phyloP scores from a whole-genome alignment of 148 eudicot genomes.

The Fagopyrum homotropicum region DNA sequence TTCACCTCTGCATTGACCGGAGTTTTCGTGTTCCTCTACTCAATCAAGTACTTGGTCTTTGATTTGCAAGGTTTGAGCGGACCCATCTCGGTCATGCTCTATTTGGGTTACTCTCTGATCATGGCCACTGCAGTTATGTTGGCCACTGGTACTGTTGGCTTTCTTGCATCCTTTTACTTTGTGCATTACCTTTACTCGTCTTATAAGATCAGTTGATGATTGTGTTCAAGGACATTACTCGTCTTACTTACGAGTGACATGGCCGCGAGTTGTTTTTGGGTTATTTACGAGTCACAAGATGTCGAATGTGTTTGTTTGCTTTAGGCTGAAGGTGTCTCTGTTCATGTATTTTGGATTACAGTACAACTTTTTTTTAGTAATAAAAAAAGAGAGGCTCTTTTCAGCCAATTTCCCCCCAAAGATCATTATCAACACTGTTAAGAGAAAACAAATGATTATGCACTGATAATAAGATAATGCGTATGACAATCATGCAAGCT shows the following conservation, averaged over 20 bases:
- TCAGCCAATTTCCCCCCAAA: too few relatives aligned
- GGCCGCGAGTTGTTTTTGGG: too few relatives aligned
- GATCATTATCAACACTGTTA: neutral
- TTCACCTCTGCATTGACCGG: slow-evolving; percentile 10
- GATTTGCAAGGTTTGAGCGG: slow-evolving; percentile 11
- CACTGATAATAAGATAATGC: neutral
- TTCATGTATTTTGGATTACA: neutral
- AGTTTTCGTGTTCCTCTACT: slow-evolving; percentile 13
- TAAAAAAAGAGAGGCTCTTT: too few relatives aligned
- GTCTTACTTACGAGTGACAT: too few relatives aligned
- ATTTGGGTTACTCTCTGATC: slow-evolving; percentile 11
- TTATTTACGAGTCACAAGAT: too few relatives aligned
- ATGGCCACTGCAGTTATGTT: slow-evolving; percentile 12
- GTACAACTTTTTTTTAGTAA: too few relatives aligned
- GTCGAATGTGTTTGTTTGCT: too few relatives aligned
- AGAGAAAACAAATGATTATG: neutral
- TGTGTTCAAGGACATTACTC: too few relatives aligned
- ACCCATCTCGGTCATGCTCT: slow-evolving; percentile 1
- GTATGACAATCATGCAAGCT: neutral
- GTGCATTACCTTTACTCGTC: slow-evolving; percentile 17
- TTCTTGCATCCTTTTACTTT: slow-evolving; percentile 13
- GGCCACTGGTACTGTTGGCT: slow-evolving; percentile 15
- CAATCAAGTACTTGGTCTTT: slow-evolving; percentile 13
- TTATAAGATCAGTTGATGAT: slow-evolving; percentile 8
- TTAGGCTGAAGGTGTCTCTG: neutral